These are phyloP conservation scores for Fusarium nurragi DNA, from an alignment of 2,329 filamentous ascomycete species.

Conservation along the genomic window DNA sequence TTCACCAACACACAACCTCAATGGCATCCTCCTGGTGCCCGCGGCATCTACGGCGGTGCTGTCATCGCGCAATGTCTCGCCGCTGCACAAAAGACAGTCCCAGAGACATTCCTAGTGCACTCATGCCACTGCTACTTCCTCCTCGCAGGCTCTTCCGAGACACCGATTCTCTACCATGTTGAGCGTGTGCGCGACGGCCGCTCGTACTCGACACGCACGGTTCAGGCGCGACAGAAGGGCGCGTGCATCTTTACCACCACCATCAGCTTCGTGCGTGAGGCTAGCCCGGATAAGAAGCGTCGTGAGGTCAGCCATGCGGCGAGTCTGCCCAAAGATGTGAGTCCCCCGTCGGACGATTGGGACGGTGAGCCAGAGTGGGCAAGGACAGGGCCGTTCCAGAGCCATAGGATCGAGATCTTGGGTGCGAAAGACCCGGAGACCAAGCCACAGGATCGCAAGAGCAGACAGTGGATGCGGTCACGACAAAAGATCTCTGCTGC, in stretches of 20 bases:
- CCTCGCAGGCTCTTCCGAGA: conserved; percentile 83
- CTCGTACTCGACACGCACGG: conserved; percentile 90
- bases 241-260: conserved; percentile 95
- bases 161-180: conserved; percentile 94
- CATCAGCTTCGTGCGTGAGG: conserved; percentile 82
- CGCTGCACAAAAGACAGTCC: conserved; percentile 89
- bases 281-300: conserved; percentile 60
- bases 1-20: conserved; percentile 93
- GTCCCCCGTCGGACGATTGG: conserved; percentile 51
- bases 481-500: conserved; percentile 76
- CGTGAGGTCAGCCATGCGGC: conserved; percentile 74
- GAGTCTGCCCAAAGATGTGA: conserved; percentile 61
- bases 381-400: conserved; percentile 61
- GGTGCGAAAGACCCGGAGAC: conserved; percentile 52
- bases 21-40: conserved; percentile 91
- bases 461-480: conserved; percentile 78
- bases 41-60: conserved; percentile 92
- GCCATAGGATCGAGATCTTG: conserved; percentile 54
- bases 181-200: conserved; percentile 91
- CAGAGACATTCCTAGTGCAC: conserved; percentile 82
- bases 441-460: conserved; percentile 72
- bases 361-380: conserved; percentile 61
- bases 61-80: conserved; percentile 92
- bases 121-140: conserved; percentile 99
- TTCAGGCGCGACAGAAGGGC: conserved; percentile 92